phyloP scores from a whole-genome alignment of 2,329 filamentous ascomycete genomes.

The Ophiostoma quercus region DNA sequence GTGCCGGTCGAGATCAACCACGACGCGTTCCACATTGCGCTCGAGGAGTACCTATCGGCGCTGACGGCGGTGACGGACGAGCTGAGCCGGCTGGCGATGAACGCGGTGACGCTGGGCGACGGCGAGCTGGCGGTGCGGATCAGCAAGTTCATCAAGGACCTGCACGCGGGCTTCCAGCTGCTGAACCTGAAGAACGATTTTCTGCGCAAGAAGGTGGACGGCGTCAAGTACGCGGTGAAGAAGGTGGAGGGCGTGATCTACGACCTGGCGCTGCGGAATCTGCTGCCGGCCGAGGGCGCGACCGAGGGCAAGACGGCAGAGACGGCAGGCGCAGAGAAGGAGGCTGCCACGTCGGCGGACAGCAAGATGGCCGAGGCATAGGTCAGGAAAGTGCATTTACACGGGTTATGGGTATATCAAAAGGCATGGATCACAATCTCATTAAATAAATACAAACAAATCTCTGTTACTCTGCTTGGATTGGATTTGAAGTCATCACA shows the following conservation, averaged over 20 bases:
- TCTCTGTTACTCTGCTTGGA: not conserved
- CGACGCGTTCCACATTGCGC: slow-evolving; percentile 90
- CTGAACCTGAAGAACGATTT: slow-evolving; percentile 96
- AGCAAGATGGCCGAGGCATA: slow-evolving; percentile 16
- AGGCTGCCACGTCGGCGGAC: not conserved
- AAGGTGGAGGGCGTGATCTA: slow-evolving; percentile 98
- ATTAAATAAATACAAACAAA: no score
- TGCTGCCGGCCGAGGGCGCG: slow-evolving; percentile 51
- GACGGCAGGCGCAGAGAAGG: no score
- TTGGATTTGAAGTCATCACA: not conserved
- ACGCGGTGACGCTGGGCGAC: slow-evolving; percentile 88
- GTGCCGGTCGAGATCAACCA: slow-evolving; percentile 87
- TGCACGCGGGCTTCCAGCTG: slow-evolving; percentile 94
- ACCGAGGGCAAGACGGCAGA: slow-evolving; percentile 20
- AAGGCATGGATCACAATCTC: not conserved
- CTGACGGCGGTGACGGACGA: slow-evolving; percentile 86
- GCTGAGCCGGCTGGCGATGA: slow-evolving; percentile 83
- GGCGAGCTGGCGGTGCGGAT: slow-evolving; percentile 81
- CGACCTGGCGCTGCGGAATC: slow-evolving; percentile 79
- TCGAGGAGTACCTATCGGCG: slow-evolving; percentile 92
- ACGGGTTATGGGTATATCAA: not conserved
- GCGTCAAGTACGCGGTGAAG: slow-evolving; percentile 96
- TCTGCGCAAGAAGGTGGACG: slow-evolving; percentile 79
- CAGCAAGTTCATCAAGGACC: slow-evolving; percentile 85
- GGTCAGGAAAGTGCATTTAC: not conserved